Percentiles rank a stretch among this genome's conserved stretches.
These are phyloP conservation scores for Macrocystidia cucumis DNA, from an alignment of 1,284 basidiomycete species.

Conservation along the genomic window DNA sequence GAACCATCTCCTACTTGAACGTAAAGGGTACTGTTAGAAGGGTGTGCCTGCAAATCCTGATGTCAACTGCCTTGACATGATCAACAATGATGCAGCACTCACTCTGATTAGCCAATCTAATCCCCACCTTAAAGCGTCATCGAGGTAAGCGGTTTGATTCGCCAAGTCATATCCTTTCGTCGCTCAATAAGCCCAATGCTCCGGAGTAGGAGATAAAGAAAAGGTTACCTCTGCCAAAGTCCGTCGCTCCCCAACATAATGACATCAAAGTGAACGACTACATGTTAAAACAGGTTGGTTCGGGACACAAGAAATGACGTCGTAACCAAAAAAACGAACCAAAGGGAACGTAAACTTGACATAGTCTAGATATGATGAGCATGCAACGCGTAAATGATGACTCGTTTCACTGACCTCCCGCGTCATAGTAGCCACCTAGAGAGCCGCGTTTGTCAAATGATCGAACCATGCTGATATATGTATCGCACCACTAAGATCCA, in stretches of 20 bases:
- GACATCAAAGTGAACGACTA: slow-evolving; percentile 77
- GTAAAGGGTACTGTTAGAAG: slow-evolving; percentile 64
- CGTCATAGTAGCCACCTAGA: slow-evolving; percentile 79
- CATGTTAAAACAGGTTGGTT: not conserved
- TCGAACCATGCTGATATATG: not conserved
- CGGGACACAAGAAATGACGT: too few relatives aligned
- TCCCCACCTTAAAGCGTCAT: slow-evolving; percentile 83
- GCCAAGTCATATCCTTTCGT: slow-evolving; percentile 67
- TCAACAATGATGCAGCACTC: slow-evolving; percentile 10
- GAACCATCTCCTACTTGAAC: slow-evolving; percentile 69
- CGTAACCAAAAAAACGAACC: slow-evolving; percentile 26
- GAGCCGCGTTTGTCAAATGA: slow-evolving; percentile 2
- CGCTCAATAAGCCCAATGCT: not conserved
- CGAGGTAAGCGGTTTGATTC: slow-evolving; percentile 84
- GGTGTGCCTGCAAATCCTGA: slow-evolving; percentile 56
- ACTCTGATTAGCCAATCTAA: slow-evolving; percentile 89
- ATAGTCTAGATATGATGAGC: slow-evolving; percentile 52
- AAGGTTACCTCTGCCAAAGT: slow-evolving; percentile 64
- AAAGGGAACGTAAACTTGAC: slow-evolving; percentile 83
- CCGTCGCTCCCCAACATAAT: slow-evolving; percentile 82
- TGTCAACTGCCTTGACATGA: slow-evolving; percentile 1
- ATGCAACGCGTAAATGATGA: too few relatives aligned
- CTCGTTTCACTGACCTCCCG: slow-evolving; percentile 78
- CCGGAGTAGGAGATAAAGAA: not conserved
- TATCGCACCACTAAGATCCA: slow-evolving; percentile 63